These are phyloP conservation scores for Talaromyces ruber DNA, from an alignment of 495 filamentous ascomycete genomes.

Conservation along the genomic window DNA sequence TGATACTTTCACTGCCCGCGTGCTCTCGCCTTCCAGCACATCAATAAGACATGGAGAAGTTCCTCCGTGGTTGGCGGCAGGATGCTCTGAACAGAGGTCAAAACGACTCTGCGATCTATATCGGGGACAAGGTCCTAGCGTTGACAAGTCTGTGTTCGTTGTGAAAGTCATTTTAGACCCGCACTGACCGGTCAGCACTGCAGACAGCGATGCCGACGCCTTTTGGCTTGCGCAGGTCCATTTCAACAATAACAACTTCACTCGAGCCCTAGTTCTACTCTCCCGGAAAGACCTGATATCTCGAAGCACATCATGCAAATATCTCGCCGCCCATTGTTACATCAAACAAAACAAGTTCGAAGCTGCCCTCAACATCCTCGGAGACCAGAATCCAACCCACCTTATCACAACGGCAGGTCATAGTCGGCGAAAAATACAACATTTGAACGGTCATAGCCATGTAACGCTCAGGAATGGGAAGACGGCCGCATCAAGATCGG, in stretches of 20 bases:
- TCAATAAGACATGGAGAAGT: constrained; percentile 68
- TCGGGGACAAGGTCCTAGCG: constrained; percentile 92
- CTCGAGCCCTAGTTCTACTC: constrained; percentile 75
- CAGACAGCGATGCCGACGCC: constrained; percentile 83
- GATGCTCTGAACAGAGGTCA: constrained; percentile 90
- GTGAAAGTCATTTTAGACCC: not conserved
- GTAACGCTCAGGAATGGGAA: constrained; percentile 41
- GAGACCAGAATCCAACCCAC: constrained; percentile 86
- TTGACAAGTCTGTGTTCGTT: constrained; percentile 62
- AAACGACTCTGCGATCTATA: constrained; percentile 90
- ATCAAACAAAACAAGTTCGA: constrained; percentile 85
- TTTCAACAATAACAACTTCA: constrained; percentile 89
- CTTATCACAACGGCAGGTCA: constrained; percentile 60
- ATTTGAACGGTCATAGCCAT: constrained; percentile 41
- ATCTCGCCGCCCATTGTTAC: constrained; percentile 86
- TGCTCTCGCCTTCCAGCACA: not conserved
- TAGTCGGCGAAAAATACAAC: constrained; percentile 51
- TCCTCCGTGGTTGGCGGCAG: constrained; percentile 84
- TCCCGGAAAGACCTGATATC: constrained; percentile 74
- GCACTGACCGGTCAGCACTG: constrained; percentile 13
- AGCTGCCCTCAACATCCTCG: constrained; percentile 79
- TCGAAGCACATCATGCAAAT: constrained; percentile 77
- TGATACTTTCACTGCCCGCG: constrained; percentile 2
- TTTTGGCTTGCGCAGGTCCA: constrained; percentile 94
- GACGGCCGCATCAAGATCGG: constrained; percentile 28